phyloP scores from a whole-genome alignment of 306 rosid genomes.

The Amphicarpaea edgeworthii region DNA sequence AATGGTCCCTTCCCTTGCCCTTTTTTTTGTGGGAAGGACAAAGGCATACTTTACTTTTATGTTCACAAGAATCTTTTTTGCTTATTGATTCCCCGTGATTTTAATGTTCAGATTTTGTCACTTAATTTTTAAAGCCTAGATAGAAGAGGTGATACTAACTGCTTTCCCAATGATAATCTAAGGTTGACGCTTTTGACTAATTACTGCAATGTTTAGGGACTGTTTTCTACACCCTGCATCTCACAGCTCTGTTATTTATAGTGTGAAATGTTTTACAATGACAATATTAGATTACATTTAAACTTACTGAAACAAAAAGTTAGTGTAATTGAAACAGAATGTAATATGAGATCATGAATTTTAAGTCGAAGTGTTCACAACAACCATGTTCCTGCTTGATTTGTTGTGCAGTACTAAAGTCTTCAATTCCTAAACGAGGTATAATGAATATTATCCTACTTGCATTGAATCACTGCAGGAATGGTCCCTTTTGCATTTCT shows the following conservation, averaged over 20 bases:
- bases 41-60: slow-evolving; percentile 5
- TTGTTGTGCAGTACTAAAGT: not conserved
- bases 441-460: not conserved
- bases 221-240: too few species aligned
- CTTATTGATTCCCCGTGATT: not conserved
- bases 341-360: not conserved
- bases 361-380: not conserved
- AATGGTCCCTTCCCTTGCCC: slow-evolving; percentile 5
- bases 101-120: not conserved
- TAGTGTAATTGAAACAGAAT: slow-evolving; percentile 11
- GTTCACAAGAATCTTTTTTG: not conserved
- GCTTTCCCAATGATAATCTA: not conserved
- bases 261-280: not conserved
- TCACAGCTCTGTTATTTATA: too few species aligned
- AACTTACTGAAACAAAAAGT: not conserved
- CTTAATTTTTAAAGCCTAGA: not conserved
- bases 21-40: not conserved
- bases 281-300: not conserved
- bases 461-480: slow-evolving; percentile 57
- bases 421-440: not conserved
- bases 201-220: not conserved
- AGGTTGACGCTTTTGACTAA: not conserved
- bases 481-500: slow-evolving; percentile 89
- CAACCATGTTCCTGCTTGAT: not conserved
- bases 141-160: not conserved